Evolutionary conservation across 345 rosid species (phyloP), one percentile per base, ranked within the genome.

Genomic region (Draba incana): DNA sequence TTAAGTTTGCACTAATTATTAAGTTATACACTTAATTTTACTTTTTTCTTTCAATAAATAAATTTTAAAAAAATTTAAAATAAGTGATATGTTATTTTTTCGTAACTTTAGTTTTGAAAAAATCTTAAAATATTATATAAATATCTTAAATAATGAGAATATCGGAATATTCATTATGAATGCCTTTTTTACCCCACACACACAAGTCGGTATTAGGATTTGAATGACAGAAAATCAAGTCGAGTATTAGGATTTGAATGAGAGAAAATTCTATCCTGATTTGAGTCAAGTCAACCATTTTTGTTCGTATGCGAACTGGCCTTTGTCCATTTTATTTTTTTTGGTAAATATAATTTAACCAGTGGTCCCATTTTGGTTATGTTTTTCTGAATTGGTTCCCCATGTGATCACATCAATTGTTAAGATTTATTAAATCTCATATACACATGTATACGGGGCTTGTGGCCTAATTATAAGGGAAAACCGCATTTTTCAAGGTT

Each of bases 381-480:
- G 4, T 39, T 27, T 50, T 50, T 7, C 39, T 15, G 14, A 28
- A 37, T 27, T 35, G 38, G 46, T 54, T 66, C 27, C 49, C 69
- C 78, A 74, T 74, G 78, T 74, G 78, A 54, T 68, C 69, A 75
- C 78, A 68, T 68, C 74, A 64, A 64, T 30, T 27, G 50, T 14
- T 15, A 66, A 42, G 35, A 66, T 55, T 57, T 33, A 2, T 12
- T 3, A 52, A 43, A 70, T 57, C 27, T 42, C 54, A 60, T 41
- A 23, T 30, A 61, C 28, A 28, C 9, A 28, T 30, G n/a, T 25
- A 42, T 44, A 42, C 46, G 55, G 33, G 55, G 68, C 10, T 44
- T 15, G 25, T 54, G 48, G 51, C 16, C 44, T 23, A 33, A 31
- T 33, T n/a, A 30, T 28, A 35, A 5, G n/a, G n/a, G n/a, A n/a